These are phyloP conservation scores for Canariomyces notabilis DNA, from an alignment of 2,329 filamentous ascomycete species.

Conservation along the genomic window DNA sequence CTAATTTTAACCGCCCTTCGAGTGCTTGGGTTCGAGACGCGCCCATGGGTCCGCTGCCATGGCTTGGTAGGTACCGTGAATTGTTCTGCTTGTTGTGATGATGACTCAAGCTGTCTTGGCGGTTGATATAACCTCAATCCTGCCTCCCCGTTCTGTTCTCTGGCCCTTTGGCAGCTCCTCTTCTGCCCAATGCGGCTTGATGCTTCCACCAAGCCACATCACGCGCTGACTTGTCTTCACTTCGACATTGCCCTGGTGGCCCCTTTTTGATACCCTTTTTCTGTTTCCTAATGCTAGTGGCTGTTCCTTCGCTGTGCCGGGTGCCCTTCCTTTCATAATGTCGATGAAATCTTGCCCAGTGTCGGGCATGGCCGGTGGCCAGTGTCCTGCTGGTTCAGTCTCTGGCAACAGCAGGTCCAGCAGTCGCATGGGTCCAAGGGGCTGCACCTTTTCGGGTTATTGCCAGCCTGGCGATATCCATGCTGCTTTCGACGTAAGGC, in stretches of 20 bases:
- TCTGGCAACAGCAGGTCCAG: conserved; percentile 25
- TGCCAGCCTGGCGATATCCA: conserved; percentile 33
- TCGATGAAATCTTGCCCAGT: conserved; percentile 27
- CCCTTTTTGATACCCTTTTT: not conserved
- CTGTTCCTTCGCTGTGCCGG: not conserved
- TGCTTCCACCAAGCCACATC: not conserved
- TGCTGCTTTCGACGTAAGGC: conserved; percentile 36
- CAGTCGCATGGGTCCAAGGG: conserved; percentile 31
- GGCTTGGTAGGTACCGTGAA: not conserved
- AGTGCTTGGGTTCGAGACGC: not conserved
- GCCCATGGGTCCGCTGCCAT: not conserved
- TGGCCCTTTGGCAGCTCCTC: too few relatives aligned
- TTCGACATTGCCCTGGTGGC: conserved; percentile 16
- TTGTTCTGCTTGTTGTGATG: not conserved
- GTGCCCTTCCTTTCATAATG: conserved; percentile 12
- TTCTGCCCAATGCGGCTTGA: not conserved
- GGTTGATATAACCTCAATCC: not conserved
- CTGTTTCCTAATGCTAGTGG: conserved; percentile 1
- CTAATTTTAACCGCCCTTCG: not conserved
- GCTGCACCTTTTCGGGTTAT: conserved; percentile 34
- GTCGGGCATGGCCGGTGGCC: conserved; percentile 25
- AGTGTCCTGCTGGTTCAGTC: conserved; percentile 27
- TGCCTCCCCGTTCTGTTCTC: not conserved
- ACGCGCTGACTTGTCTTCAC: not conserved
- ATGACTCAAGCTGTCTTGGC: not conserved